phyloP scores from a whole-genome alignment of 176 grass and related monocot species.

The Oryza coarctata region DNA sequence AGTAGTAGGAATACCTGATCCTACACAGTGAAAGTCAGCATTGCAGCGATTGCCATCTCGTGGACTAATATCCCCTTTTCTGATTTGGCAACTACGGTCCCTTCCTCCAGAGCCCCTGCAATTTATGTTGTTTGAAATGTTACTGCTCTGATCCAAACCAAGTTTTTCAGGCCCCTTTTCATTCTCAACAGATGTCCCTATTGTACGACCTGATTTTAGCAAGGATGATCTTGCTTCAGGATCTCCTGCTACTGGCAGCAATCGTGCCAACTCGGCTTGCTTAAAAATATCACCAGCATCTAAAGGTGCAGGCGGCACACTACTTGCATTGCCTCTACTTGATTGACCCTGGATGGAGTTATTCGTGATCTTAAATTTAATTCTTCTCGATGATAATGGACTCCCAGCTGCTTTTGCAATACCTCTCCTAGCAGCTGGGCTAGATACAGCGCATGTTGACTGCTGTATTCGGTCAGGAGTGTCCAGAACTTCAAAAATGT shows the following conservation, averaged over 20 bases:
- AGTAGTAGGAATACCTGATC: slow-evolving; percentile 34
- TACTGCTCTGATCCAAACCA: slow-evolving; percentile 30
- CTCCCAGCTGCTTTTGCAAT: slow-evolving; percentile 12
- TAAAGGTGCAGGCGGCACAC: slow-evolving; percentile 1
- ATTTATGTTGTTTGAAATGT: slow-evolving; percentile 14
- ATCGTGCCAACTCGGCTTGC: slow-evolving; percentile 44
- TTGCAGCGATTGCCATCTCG: slow-evolving; percentile 12
- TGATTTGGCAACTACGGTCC: slow-evolving; percentile 12
- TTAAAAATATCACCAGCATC: slow-evolving; percentile 23
- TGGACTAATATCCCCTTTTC: slow-evolving; percentile 13
- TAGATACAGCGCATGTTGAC: slow-evolving; percentile 27
- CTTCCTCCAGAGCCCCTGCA: slow-evolving; percentile 23
- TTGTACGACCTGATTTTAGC: slow-evolving; percentile 1
- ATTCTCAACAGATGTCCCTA: slow-evolving; percentile 25
- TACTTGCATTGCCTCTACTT: slow-evolving; percentile 24
- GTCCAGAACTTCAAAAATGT: slow-evolving; percentile 67
- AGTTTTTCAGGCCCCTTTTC: slow-evolving; percentile 23
- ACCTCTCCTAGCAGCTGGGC: slow-evolving; percentile 30
- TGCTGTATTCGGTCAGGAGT: slow-evolving; percentile 61
- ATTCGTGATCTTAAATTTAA: slow-evolving; percentile 31
- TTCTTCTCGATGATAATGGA: slow-evolving; percentile 2
- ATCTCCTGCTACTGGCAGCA: slow-evolving; percentile 25
- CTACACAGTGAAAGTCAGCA: slow-evolving; percentile 23
- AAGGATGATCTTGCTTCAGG: slow-evolving; percentile 9
- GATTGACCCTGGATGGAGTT: slow-evolving; percentile 20